Evolutionary conservation across 148 eudicot species (phyloP).

Genomic region (Drosera capensis): DNA sequence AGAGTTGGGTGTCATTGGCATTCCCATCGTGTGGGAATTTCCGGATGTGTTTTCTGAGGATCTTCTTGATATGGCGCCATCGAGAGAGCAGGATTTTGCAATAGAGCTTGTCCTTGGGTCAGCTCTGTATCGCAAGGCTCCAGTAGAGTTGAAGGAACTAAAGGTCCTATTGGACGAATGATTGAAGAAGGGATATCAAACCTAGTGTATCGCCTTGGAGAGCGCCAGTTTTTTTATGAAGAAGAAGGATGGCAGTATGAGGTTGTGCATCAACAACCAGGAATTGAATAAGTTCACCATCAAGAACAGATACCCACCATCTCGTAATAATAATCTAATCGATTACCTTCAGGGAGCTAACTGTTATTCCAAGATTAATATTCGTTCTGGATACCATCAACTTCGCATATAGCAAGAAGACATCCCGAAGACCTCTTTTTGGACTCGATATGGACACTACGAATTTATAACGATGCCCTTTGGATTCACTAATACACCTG

Average conservation of each 20-base stretch:
- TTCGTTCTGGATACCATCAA: not conserved
- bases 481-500: not conserved
- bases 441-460: not conserved
- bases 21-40: too few species aligned
- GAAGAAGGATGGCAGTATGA: not conserved
- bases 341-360: not conserved
- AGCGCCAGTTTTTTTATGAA: not conserved
- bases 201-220: not conserved
- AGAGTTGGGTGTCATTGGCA: too few species aligned
- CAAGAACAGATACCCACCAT: not conserved
- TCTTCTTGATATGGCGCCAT: too few species aligned
- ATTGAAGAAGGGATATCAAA: not conserved
- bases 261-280: not conserved
- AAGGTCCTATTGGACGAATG: not conserved
- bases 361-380: not conserved
- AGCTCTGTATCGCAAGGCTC: not conserved
- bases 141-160: not conserved
- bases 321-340: not conserved
- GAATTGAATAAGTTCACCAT: not conserved
- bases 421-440: not conserved
- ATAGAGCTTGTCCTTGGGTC: too few species aligned
- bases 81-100: too few species aligned
- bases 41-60: too few species aligned
- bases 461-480: not conserved
- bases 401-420: not conserved